These are phyloP conservation scores for Cupressus sempervirens DNA, from an alignment of 75 land plant species.

Conservation along the genomic window DNA sequence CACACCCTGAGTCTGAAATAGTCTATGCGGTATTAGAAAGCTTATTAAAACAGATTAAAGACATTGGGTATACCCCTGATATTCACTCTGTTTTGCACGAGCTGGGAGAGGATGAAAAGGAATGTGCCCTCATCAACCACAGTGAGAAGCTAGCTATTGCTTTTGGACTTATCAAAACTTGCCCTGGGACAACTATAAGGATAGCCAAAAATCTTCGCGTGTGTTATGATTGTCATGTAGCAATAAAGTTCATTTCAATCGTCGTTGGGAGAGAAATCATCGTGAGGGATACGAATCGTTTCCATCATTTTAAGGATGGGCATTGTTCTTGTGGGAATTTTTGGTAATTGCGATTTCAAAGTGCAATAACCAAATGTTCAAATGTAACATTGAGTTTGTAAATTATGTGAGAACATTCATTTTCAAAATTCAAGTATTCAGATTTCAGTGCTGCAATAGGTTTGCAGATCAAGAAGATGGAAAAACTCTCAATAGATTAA, in stretches of 20 bases:
- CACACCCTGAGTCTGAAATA: slow-evolving; percentile 9
- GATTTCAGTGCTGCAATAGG: neutral
- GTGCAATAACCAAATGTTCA: neutral
- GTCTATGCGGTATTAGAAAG: slow-evolving; percentile 19
- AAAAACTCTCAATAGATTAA: neutral
- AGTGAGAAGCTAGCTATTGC: slow-evolving; percentile 39
- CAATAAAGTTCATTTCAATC: slow-evolving; percentile 25
- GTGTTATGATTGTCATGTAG: slow-evolving; percentile 34
- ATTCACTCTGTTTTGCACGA: slow-evolving; percentile 18
- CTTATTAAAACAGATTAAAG: slow-evolving; percentile 5
- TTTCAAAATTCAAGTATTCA: neutral
- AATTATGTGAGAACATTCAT: neutral
- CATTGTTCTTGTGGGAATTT: slow-evolving; percentile 37
- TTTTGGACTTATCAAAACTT: slow-evolving; percentile 23
- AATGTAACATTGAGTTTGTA: neutral
- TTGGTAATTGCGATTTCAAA: slow-evolving; percentile 12
- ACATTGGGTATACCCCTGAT: slow-evolving; percentile 22
- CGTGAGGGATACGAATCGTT: slow-evolving; percentile 26
- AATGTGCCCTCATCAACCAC: slow-evolving; percentile 18
- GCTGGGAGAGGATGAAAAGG: slow-evolving; percentile 23
- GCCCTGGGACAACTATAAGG: slow-evolving; percentile 13
- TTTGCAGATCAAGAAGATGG: neutral
- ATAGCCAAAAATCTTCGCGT: slow-evolving; percentile 31
- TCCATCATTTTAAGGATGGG: slow-evolving; percentile 28
- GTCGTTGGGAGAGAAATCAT: slow-evolving; percentile 12